Percentiles rank a stretch among this genome's conserved stretches.
Evolutionary conservation across 2,329 filamentous ascomycete genomes (phyloP).

Genomic region (Venturia carpophila): DNA sequence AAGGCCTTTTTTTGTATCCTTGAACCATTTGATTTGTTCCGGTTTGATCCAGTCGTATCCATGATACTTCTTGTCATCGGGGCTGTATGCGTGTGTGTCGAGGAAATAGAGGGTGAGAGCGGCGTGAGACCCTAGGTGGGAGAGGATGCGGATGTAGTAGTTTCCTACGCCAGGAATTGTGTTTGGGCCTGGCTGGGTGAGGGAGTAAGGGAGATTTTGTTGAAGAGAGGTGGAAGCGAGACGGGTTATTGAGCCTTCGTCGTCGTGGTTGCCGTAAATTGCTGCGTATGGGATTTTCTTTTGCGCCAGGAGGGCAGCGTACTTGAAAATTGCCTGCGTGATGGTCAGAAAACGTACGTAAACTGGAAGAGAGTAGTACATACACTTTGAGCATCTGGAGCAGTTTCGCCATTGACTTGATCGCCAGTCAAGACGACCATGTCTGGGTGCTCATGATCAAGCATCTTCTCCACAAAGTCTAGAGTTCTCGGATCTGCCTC

Average conservation of each 20-base stretch:
- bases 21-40: conserved; percentile 93
- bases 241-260: conserved; percentile 75
- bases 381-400: conserved; percentile 82
- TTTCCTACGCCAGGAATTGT: conserved; percentile 88
- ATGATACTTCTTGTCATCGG: conserved; percentile 77
- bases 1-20: conserved; percentile 62
- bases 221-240: conserved; percentile 76
- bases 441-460: conserved; percentile 91
- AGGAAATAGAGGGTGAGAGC: conserved; percentile 91
- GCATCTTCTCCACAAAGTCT: conserved; percentile 73
- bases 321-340: conserved; percentile 74
- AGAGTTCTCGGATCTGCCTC: conserved; percentile 87
- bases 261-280: conserved; percentile 97
- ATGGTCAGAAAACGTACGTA: not conserved
- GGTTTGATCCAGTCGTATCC: conserved; percentile 98
- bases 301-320: conserved; percentile 72
- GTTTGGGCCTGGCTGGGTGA: conserved; percentile 75
- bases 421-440: conserved; percentile 88
- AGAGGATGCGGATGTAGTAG: conserved; percentile 85
- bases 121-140: conserved; percentile 71
- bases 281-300: conserved; percentile 85
- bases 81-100: conserved; percentile 86
- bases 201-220: conserved; percentile 78
- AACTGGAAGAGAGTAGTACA: conserved; percentile 25
- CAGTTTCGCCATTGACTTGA: conserved; percentile 88